These are phyloP conservation scores for Adansonia grandidieri DNA, from an alignment of 441 rosid genomes.

Conservation along the genomic window DNA sequence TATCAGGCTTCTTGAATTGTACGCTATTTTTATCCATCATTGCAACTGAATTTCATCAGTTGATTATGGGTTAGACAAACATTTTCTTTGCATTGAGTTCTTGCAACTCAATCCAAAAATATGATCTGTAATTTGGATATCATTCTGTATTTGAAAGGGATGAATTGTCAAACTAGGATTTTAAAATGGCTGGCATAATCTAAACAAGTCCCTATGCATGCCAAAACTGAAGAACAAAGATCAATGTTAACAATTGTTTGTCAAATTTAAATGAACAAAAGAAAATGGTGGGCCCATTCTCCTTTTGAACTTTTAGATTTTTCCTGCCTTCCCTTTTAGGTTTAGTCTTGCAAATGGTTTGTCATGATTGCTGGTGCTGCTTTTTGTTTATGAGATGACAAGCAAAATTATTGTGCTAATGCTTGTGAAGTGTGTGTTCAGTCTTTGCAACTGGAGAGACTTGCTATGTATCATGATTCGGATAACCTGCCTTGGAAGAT, in stretches of 20 bases:
- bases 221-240: constrained; percentile 5
- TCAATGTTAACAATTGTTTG: not conserved
- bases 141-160: not conserved
- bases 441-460: constrained; percentile 95
- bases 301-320: not conserved
- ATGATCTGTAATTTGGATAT: constrained; percentile 2
- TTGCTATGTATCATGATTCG: constrained; percentile 92
- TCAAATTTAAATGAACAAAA: not conserved
- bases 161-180: not conserved
- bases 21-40: not conserved
- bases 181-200: constrained; percentile 17
- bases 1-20: constrained; percentile 11
- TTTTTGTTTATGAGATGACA: constrained; percentile 26
- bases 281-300: not conserved
- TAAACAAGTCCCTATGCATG: constrained; percentile 2
- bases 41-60: constrained; percentile 15
- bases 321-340: constrained; percentile 26
- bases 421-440: constrained; percentile 42
- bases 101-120: not conserved
- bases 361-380: constrained; percentile 30
- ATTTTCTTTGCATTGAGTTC: not conserved
- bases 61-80: constrained; percentile 4
- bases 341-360: constrained; percentile 21
- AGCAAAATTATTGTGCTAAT: constrained; percentile 32
- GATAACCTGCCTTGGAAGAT: constrained; percentile 80